phyloP scores from a whole-genome alignment of 495 filamentous ascomycete species.

The Aspergillus bertholletiae region DNA sequence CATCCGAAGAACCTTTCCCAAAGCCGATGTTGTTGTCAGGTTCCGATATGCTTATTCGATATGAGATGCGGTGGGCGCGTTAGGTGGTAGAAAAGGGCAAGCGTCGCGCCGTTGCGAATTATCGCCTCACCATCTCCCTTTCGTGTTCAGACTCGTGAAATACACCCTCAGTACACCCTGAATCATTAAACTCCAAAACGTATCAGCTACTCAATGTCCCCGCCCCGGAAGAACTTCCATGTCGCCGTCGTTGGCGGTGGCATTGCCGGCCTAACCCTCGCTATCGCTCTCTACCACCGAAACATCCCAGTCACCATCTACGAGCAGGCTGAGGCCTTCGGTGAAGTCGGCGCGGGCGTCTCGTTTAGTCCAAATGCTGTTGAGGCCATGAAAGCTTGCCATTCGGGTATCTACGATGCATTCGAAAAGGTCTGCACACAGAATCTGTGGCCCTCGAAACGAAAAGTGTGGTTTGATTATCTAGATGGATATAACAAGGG shows the following conservation, averaged over 20 bases:
- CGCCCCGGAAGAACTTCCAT: slow-evolving; percentile 19
- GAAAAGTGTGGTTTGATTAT: slow-evolving; percentile 26
- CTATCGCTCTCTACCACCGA: slow-evolving; percentile 29
- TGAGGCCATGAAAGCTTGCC: slow-evolving; percentile 51
- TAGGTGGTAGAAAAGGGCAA: background rate
- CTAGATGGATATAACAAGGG: slow-evolving; percentile 20
- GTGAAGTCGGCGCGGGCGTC: slow-evolving; percentile 61
- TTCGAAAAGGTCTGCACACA: slow-evolving; percentile 35
- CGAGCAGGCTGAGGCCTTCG: slow-evolving; percentile 46
- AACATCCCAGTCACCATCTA: slow-evolving; percentile 48
- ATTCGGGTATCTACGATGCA: slow-evolving; percentile 41
- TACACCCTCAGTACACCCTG: background rate
- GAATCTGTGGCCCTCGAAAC: slow-evolving; percentile 34
- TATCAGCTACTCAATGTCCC: slow-evolving; percentile 5
- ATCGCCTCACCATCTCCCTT: no score
- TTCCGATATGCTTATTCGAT: slow-evolving; percentile 10
- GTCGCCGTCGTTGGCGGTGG: slow-evolving; percentile 40
- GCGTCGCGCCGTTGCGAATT: background rate
- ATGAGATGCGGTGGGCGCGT: background rate
- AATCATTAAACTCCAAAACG: background rate
- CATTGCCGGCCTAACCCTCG: slow-evolving; percentile 33
- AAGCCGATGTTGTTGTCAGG: slow-evolving; percentile 9
- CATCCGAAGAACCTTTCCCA: slow-evolving; percentile 16
- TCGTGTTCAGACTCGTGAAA: background rate
- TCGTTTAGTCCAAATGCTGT: slow-evolving; percentile 57